phyloP scores from a whole-genome alignment of 768 basidiomycete genomes.

The Tephrocybe sp. region DNA sequence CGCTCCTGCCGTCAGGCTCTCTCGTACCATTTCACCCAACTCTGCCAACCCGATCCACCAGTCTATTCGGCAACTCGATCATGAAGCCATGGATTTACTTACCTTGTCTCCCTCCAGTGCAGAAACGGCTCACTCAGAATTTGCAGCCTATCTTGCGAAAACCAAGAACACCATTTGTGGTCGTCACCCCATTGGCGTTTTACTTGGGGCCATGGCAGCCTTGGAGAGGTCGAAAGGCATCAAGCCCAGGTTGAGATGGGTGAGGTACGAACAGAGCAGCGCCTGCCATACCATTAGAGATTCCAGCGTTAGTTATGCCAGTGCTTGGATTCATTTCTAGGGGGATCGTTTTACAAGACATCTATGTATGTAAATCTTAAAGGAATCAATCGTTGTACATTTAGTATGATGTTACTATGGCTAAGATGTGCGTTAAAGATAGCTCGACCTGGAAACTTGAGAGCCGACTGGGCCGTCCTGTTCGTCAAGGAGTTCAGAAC shows the following conservation, averaged over 20 bases:
- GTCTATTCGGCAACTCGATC: conserved; percentile 83
- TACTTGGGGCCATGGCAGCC: conserved; percentile 71
- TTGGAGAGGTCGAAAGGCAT: conserved; percentile 43
- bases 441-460: conserved; percentile 38
- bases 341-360: not conserved
- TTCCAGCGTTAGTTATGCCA: conserved; percentile 96
- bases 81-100: conserved; percentile 78
- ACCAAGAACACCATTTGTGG: conserved; percentile 98
- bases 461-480: conserved; percentile 54
- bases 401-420: too few relatives aligned
- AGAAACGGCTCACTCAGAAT: conserved; percentile 53
- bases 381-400: not conserved
- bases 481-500: conserved; percentile 49
- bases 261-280: conserved; percentile 92
- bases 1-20: conserved; percentile 46
- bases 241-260: conserved; percentile 64
- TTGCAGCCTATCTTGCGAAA: conserved; percentile 61
- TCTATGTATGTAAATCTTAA: not conserved
- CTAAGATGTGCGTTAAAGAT: conserved; percentile 29
- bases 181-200: conserved; percentile 90
- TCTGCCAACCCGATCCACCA: conserved; percentile 68
- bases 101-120: conserved; percentile 54
- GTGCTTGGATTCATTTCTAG: conserved; percentile 74
- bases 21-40: conserved; percentile 37
- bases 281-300: conserved; percentile 63